A percentile compares a stretch with the other conserved stretches of the same genome.
phyloP scores from a whole-genome alignment of 495 filamentous ascomycete species.

The Xylaria cubensis region DNA sequence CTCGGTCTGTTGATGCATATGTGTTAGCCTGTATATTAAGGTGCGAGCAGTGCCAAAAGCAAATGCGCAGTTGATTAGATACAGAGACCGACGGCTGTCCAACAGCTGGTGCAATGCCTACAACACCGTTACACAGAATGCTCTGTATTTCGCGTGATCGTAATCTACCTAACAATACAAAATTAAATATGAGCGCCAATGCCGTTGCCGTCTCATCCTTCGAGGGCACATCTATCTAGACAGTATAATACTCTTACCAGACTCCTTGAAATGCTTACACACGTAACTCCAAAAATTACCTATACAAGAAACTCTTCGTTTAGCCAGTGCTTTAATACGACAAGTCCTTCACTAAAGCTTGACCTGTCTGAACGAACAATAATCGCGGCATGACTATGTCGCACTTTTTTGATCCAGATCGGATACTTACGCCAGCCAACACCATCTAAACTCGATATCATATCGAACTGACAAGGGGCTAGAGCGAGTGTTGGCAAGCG shows the following conservation, averaged over 20 bases:
- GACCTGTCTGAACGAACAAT: slow-evolving; percentile 72
- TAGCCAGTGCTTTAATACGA: slow-evolving; percentile 84
- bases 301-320: slow-evolving; percentile 74
- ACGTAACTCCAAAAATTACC: not conserved
- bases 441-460: slow-evolving; percentile 77
- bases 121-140: too few species aligned
- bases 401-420: slow-evolving; percentile 81
- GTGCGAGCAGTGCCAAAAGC: not conserved
- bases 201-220: not conserved
- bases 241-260: not conserved
- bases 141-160: too few species aligned
- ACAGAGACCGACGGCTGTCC: not conserved
- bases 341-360: slow-evolving; percentile 74
- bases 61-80: not conserved
- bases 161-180: not conserved
- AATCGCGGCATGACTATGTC: slow-evolving; percentile 89
- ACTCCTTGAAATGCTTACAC: slow-evolving; percentile 7
- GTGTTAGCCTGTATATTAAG: not conserved
- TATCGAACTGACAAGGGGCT: slow-evolving; percentile 78
- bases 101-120: not conserved
- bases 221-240: not conserved
- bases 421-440: slow-evolving; percentile 82
- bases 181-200: not conserved
- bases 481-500: slow-evolving; percentile 73
- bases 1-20: not conserved